Base-by-base conservation (phyloP, 208 protist genomes). In the Crithidia bombi region DNA sequence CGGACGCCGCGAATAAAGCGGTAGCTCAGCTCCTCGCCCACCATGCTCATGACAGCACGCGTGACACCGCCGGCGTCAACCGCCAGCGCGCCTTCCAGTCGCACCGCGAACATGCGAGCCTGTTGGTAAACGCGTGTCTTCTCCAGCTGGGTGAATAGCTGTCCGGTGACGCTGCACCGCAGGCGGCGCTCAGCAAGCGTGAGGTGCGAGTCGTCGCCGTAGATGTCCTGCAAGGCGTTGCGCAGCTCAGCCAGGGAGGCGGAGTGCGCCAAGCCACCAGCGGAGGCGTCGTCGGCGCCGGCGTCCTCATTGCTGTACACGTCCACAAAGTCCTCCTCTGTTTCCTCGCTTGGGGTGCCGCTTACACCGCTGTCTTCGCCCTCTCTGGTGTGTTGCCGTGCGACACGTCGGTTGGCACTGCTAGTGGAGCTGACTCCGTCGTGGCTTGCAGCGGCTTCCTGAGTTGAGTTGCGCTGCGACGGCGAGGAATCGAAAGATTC, bases 61-160 rank as follows among this genome's bases (percentile, higher is more conserved):
- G 91, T 93, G 7, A 96, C 91, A 19, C 91, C 91, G 35, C 91
- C 91, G 2, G 83, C 91, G 74, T 96, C 91, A 17, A 84, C 69
- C 12, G 78, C 79, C 7, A 92, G 80, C 25, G 89, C 79, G 55
- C 75, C 83, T 17, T 75, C 58, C 10, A 96, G 79, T 30, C 78
- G 73, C 58, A 94, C 85, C 1, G 79, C 69, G 75, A 96, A 96
- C 86, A 96, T 95, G 35, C 84, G 77, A 17, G 84, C 70, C 39
- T 90, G 82, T 61, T 82, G 71, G 69, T 92, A 96, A 44, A 95
- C 80, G 3, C 81, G 75, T 9, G 79, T 73, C 43, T 65, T 75
- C 54, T 89, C 77, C 43, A 87, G 84, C 73, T 94, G 89, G 4
- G 46, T 39, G 61, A 95, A 96, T 1, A 96, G 74, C 57, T 94